phyloP scores from a whole-genome alignment of 176 grass and related monocot species.

The Oryza brachyantha region DNA sequence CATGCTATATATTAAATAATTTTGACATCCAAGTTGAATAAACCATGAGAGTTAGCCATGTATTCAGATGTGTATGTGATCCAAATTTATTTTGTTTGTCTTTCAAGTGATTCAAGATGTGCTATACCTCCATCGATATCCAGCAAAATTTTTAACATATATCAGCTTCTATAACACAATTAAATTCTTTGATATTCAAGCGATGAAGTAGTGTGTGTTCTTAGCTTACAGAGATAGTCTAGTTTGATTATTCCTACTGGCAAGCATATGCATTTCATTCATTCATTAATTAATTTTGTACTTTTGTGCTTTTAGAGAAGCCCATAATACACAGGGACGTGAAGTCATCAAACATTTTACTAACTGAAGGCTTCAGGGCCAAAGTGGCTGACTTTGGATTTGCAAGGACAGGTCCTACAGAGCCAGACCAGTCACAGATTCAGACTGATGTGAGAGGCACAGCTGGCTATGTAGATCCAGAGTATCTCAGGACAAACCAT shows the following conservation, averaged over 20 bases:
- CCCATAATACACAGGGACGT: constrained; percentile 96
- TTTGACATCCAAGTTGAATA: not conserved
- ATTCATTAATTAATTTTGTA: constrained; percentile 16
- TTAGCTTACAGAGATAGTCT: not conserved
- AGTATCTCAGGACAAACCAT: constrained; percentile 79
- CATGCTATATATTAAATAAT: not conserved
- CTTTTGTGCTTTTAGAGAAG: constrained; percentile 64
- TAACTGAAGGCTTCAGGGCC: constrained; percentile 73
- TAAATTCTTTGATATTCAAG: constrained; percentile 1
- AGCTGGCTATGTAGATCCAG: constrained; percentile 86
- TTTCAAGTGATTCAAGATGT: not conserved
- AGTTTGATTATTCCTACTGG: constrained; percentile 2
- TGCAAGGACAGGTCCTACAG: constrained; percentile 73
- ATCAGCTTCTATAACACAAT: constrained; percentile 4
- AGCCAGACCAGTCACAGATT: constrained; percentile 81
- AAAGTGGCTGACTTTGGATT: constrained; percentile 99
- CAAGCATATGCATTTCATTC: not conserved
- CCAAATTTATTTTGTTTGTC: not conserved
- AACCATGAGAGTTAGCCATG: not conserved
- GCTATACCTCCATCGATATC: not conserved
- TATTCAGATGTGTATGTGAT: not conserved
- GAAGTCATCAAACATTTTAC: constrained; percentile 90
- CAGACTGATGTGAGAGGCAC: constrained; percentile 82
- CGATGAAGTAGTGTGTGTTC: not conserved
- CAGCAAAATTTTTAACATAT: not conserved